A percentile compares a stretch with the other conserved stretches of the same genome.
phyloP scores from a whole-genome alignment of 2,329 filamentous ascomycete species.

The Colletotrichum sp. region DNA sequence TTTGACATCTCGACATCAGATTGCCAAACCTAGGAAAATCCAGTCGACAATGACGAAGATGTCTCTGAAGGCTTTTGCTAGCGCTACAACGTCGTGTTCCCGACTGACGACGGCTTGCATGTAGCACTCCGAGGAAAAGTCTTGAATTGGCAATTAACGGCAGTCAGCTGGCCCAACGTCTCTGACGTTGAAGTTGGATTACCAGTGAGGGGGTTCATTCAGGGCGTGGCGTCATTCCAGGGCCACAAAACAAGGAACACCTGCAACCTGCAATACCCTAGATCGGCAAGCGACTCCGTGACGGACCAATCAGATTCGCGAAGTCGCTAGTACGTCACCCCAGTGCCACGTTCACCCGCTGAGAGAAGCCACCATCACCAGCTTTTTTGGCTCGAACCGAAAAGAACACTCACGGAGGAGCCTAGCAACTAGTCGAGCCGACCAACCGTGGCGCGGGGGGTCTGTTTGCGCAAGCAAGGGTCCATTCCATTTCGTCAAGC shows the following conservation, averaged over 20 bases:
- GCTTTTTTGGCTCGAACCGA: background rate
- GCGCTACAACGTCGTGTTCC: background rate
- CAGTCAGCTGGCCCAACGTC: constrained; percentile 2
- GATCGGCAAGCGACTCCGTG: constrained; percentile 4
- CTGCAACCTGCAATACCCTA: constrained; percentile 13
- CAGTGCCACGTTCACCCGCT: background rate
- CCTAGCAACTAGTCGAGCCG: background rate
- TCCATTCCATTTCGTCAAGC: constrained; percentile 1
- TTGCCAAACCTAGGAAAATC: background rate
- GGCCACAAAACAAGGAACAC: constrained; percentile 19
- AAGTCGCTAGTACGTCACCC: constrained; percentile 5
- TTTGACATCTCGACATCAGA: background rate
- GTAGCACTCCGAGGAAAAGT: background rate
- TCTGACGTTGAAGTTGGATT: constrained; percentile 16
- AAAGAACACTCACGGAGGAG: background rate
- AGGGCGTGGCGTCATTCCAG: constrained; percentile 19
- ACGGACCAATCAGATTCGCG: constrained; percentile 13
- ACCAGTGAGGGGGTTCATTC: background rate
- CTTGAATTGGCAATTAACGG: background rate
- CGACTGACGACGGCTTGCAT: constrained; percentile 1
- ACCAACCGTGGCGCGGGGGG: constrained; percentile 6
- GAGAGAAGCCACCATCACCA: constrained; percentile 12
- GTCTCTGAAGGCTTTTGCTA: background rate
- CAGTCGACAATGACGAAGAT: background rate
- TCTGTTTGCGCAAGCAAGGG: constrained; percentile 5